A percentile compares a stretch with the other conserved stretches of the same genome.
Evolutionary conservation across 1,139 yeast genomes (phyloP).

Genomic region (Arxiozyma telluris): DNA sequence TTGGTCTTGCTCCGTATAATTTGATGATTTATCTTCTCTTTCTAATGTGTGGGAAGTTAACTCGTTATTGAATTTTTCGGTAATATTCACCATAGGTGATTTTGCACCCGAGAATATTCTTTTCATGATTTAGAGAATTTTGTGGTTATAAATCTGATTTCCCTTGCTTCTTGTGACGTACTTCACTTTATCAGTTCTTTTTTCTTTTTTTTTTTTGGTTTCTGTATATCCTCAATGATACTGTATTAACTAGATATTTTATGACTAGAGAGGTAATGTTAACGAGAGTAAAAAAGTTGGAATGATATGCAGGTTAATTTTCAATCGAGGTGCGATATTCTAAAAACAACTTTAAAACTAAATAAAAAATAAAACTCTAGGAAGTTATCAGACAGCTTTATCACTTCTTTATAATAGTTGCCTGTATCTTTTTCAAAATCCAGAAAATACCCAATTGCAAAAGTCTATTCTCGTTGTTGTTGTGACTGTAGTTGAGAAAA

Average conservation of each 20-base stretch:
- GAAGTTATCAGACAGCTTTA: neutral
- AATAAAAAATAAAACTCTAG: neutral
- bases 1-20: neutral
- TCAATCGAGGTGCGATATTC: neutral
- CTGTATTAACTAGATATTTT: neutral
- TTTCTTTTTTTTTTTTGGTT: neutral
- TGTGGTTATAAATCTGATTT: neutral
- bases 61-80: neutral
- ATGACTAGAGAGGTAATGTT: neutral
- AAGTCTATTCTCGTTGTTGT: neutral
- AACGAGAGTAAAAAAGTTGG: neutral
- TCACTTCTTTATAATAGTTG: neutral
- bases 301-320: neutral
- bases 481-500: too few species aligned
- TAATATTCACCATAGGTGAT: slow-evolving; percentile 5
- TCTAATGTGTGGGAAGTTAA: slow-evolving; percentile 5
- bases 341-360: too few species aligned
- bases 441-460: neutral
- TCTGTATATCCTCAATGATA: neutral
- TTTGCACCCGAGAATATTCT: slow-evolving; percentile 10
- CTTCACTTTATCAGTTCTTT: too few species aligned
- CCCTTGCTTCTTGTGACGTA: neutral
- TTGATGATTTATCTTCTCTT: slow-evolving; percentile 13
- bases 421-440: neutral
- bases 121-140: slow-evolving; percentile 6